These are phyloP conservation scores for Emergomyces pasteurianus DNA, from an alignment of 2,329 filamentous ascomycete species.

Conservation along the genomic window DNA sequence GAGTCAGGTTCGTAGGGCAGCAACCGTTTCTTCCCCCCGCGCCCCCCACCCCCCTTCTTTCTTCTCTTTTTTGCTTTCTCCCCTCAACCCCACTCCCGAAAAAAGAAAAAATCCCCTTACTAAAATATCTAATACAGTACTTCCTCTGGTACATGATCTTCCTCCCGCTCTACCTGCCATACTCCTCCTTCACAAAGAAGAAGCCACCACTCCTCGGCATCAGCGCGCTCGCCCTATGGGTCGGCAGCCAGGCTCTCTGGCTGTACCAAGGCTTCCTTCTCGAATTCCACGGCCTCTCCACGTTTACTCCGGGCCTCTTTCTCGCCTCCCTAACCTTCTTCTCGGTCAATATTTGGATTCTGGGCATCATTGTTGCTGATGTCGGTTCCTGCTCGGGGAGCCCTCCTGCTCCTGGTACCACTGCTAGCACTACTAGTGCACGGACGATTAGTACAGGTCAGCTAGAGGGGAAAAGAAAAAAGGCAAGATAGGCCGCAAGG, in stretches of 20 bases:
- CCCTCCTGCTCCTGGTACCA: neutral
- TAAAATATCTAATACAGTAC: conserved; percentile 52
- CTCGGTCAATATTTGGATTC: conserved; percentile 71
- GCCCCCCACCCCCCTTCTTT: no score
- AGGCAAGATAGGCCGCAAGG: neutral
- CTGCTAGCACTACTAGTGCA: no score
- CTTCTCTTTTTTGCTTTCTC: no score
- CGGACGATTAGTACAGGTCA: no score
- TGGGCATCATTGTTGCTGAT: conserved; percentile 69
- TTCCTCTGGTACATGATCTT: conserved; percentile 98
- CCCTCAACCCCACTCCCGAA: neutral
- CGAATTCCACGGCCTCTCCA: conserved; percentile 69
- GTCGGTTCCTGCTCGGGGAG: conserved; percentile 20
- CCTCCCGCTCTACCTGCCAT: conserved; percentile 77
- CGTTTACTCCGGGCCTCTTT: conserved; percentile 79
- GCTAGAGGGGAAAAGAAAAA: no score
- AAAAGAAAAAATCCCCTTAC: no score
- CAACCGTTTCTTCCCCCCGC: no score
- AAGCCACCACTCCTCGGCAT: conserved; percentile 49
- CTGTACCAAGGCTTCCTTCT: conserved; percentile 62
- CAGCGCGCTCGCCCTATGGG: conserved; percentile 57
- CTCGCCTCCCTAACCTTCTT: conserved; percentile 67
- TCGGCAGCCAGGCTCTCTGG: conserved; percentile 63
- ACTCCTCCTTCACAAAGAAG: conserved; percentile 64
- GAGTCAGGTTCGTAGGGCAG: conserved; percentile 57